Evolutionary conservation across 2,329 filamentous ascomycete species (phyloP).

Genomic region (Dendrostoma leiphaemia): DNA sequence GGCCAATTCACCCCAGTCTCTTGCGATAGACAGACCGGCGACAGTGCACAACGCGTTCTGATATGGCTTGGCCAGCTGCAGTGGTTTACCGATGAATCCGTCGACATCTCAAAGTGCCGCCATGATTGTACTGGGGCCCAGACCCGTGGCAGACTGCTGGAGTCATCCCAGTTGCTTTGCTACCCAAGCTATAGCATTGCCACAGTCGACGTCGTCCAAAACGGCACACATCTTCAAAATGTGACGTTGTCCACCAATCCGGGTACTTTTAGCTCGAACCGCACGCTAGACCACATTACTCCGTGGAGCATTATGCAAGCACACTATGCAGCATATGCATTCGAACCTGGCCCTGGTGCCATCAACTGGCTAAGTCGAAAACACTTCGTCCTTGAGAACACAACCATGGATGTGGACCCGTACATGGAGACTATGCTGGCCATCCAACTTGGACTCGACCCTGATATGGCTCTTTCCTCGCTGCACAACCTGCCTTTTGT

Average conservation of each 20-base stretch:
- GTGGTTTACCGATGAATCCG: neutral
- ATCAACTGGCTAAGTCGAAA: too few relatives aligned
- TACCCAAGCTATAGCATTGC: constrained; percentile 25
- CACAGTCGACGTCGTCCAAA: constrained; percentile 24
- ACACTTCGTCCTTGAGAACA: constrained; percentile 13
- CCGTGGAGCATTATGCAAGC: constrained; percentile 26
- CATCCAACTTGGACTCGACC: accelerated
- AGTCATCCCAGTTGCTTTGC: constrained; percentile 28
- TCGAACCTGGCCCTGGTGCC: too few relatives aligned
- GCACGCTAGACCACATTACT: constrained; percentile 21
- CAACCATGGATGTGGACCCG: neutral
- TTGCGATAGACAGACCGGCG: neutral
- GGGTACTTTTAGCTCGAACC: neutral
- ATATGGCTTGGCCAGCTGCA: neutral
- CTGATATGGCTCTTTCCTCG: neutral
- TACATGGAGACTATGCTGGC: neutral
- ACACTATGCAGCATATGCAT: constrained; percentile 23
- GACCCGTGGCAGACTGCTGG: constrained; percentile 11
- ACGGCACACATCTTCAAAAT: constrained; percentile 21
- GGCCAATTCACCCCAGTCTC: neutral
- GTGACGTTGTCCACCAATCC: constrained; percentile 17
- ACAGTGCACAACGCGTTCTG: neutral
- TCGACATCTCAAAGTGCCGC: too few relatives aligned
- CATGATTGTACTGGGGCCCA: too few relatives aligned
- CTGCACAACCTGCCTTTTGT: neutral